These are phyloP conservation scores for Oenanthe javanica DNA, from an alignment of 140 eudicot genomes.

Conservation along the genomic window DNA sequence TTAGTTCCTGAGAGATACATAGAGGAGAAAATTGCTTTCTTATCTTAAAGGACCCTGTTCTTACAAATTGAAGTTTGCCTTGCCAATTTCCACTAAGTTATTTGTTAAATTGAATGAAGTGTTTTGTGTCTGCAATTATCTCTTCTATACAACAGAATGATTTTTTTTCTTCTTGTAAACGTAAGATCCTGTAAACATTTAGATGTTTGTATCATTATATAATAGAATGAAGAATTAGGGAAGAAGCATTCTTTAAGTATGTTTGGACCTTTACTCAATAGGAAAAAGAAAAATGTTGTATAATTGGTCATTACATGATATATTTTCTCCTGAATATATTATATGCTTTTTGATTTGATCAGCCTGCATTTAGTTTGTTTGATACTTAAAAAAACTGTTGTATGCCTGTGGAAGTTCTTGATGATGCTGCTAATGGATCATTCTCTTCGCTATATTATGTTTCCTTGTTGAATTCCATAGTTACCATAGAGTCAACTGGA, in stretches of 20 bases:
- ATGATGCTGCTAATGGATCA: background rate
- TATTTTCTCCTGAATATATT: background rate
- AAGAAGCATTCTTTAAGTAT: background rate
- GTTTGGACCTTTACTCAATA: too few relatives aligned
- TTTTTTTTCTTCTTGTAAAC: too few relatives aligned
- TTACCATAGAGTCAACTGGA: constrained; percentile 86
- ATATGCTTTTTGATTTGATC: background rate
- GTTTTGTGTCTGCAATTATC: too few relatives aligned
- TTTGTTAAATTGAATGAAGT: too few relatives aligned
- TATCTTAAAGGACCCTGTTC: background rate
- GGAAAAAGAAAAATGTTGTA: background rate
- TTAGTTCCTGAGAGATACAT: background rate
- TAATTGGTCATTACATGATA: background rate
- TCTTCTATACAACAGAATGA: too few relatives aligned
- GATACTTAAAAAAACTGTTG: too few relatives aligned
- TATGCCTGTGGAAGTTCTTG: background rate
- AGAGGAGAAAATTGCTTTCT: background rate
- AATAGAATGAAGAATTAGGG: too few relatives aligned
- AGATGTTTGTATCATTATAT: too few relatives aligned
- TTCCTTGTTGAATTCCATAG: constrained; percentile 23
- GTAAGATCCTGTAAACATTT: too few relatives aligned
- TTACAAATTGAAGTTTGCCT: too few relatives aligned
- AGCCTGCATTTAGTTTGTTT: too few relatives aligned
- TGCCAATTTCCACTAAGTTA: too few relatives aligned
- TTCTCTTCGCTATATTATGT: background rate